Conservation (phyloP, 1,284 basidiomycete genomes). For the Agaricales sp. region DNA sequence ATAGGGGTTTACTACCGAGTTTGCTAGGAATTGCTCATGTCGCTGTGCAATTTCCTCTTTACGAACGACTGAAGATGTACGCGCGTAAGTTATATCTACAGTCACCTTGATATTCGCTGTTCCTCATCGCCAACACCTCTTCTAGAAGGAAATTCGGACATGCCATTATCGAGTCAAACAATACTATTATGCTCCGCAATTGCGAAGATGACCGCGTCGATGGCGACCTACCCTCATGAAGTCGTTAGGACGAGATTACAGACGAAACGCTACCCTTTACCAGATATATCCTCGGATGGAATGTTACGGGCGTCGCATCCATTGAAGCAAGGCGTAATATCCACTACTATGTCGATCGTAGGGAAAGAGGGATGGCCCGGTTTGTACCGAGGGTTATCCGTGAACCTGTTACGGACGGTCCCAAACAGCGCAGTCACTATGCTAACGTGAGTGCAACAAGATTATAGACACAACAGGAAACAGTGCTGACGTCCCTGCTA, state of each 20-base stretch:
- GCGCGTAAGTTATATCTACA: slow-evolving; percentile 49
- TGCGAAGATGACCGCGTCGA: slow-evolving; percentile 89
- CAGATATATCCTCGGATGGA: slow-evolving; percentile 45
- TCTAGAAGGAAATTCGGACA: slow-evolving; percentile 42
- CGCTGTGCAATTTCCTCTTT: slow-evolving; percentile 93
- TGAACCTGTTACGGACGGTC: slow-evolving; percentile 87
- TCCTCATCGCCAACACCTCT: slow-evolving; percentile 5
- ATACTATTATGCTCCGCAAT: slow-evolving; percentile 83
- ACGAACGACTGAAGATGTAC: slow-evolving; percentile 80
- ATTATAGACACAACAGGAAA: too few species aligned
- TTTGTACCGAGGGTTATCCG: slow-evolving; percentile 82
- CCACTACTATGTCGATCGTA: slow-evolving; percentile 66
- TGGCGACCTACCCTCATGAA: slow-evolving; percentile 94
- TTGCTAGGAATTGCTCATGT: slow-evolving; percentile 87
- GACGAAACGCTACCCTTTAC: slow-evolving; percentile 60
- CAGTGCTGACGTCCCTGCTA: background rate
- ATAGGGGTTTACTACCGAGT: slow-evolving; percentile 84
- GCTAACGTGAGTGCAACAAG: slow-evolving; percentile 67
- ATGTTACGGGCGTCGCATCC: slow-evolving; percentile 42
- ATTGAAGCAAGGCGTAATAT: slow-evolving; percentile 54
- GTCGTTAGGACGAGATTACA: slow-evolving; percentile 89
- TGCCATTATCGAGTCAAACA: slow-evolving; percentile 52
- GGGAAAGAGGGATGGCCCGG: slow-evolving; percentile 77
- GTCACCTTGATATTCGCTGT: slow-evolving; percentile 9
- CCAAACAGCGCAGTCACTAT: slow-evolving; percentile 92